phyloP scores from a whole-genome alignment of 495 filamentous ascomycete species.

The Xylaria flabelliformis region DNA sequence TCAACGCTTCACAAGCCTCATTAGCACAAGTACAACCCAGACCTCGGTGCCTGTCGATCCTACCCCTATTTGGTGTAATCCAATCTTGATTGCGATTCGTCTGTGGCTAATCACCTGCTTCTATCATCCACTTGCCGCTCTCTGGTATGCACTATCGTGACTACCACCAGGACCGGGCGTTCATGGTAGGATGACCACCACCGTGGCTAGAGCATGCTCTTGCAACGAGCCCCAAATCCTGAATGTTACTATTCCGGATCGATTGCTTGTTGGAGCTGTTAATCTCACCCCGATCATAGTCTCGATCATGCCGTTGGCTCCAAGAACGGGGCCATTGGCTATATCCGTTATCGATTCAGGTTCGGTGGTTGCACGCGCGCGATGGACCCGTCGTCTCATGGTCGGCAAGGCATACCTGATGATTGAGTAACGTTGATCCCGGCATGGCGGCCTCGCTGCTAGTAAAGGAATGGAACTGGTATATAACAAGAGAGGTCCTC shows the following conservation, averaged over 20 bases:
- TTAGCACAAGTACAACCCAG: conserved; percentile 1
- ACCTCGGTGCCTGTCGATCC: conserved; percentile 25
- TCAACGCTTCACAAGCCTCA: background rate
- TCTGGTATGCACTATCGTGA: conserved; percentile 19
- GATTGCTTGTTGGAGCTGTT: background rate
- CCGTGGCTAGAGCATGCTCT: conserved; percentile 12
- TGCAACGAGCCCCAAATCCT: conserved; percentile 24
- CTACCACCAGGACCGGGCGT: background rate
- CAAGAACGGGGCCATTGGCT: conserved; percentile 9
- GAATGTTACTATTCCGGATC: conserved; percentile 20
- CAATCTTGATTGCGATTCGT: conserved; percentile 23
- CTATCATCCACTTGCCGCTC: conserved; percentile 25
- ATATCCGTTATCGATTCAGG: conserved; percentile 17
- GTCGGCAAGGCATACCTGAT: conserved; percentile 19
- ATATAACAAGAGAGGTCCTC: conserved; percentile 25
- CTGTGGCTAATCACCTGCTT: conserved; percentile 24
- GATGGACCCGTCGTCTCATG: conserved; percentile 20
- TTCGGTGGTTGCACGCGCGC: conserved; percentile 22
- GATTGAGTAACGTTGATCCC: conserved; percentile 23
- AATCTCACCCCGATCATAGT: conserved; percentile 13
- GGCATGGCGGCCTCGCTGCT: background rate
- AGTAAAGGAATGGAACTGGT: background rate
- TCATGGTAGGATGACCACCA: conserved; percentile 20
- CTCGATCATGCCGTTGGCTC: background rate
- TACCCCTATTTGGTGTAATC: background rate